Percentiles rank a stretch among this genome's conserved stretches.
Conservation (phyloP, 2,329 filamentous ascomycete species). For the Fusarium sp. region DNA sequence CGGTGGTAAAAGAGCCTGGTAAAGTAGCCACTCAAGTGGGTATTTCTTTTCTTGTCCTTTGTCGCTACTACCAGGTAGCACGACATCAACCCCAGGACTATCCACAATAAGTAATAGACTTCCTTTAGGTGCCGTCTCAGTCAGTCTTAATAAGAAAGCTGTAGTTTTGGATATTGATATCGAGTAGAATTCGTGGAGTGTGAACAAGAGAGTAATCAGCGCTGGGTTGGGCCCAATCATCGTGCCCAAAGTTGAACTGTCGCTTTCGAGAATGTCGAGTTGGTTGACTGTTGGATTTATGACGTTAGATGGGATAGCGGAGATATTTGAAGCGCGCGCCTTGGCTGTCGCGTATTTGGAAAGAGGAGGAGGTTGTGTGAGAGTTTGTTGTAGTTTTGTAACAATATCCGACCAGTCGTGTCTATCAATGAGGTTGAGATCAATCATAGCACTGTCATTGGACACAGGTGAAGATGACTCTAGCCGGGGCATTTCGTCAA, state of each 20-base stretch:
- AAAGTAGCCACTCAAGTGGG: conserved; percentile 3
- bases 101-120: conserved; percentile 1
- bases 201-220: conserved; percentile 1
- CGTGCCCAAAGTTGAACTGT: background rate
- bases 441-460: background rate
- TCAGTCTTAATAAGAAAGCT: background rate
- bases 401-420: background rate
- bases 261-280: background rate
- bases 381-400: background rate
- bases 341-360: conserved; percentile 10
- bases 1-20: background rate
- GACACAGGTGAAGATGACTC: background rate
- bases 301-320: background rate
- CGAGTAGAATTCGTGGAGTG: background rate
- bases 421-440: background rate
- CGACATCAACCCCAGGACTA: background rate
- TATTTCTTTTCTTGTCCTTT: conserved; percentile 4
- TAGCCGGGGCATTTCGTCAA: background rate
- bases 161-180: conserved; percentile 8
- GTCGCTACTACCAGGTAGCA: background rate
- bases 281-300: background rate
- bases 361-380: conserved; percentile 2
- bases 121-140: background rate
- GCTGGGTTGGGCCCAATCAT: background rate
- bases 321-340: background rate